Base-by-base conservation (phyloP, 2,329 filamentous ascomycete species). In the Fusarium sp. region DNA sequence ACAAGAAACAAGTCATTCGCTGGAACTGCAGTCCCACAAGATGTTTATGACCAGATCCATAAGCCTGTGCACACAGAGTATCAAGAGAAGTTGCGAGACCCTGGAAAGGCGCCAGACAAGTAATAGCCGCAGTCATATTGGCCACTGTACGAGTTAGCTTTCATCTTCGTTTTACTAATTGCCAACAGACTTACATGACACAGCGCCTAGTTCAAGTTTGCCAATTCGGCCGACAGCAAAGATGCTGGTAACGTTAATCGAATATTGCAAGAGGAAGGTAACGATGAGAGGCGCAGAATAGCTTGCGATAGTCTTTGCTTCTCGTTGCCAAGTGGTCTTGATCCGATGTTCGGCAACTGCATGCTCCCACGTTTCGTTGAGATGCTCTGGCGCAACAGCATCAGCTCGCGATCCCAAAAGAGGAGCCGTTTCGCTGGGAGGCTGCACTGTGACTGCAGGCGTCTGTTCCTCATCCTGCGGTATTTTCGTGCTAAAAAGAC, bases 41-140 rank as follows among this genome's bases (percentile, higher is more conserved):
- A 72, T 94, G 92, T 77, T 92, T 97, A 78, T 92, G 92, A 0
- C 95, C 95, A 1, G 93, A 97, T 4, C 96, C 95, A 77, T 97
- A 98, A 1, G 96, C 95, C 80, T 98, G 95, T 0, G 95, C 89
- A 79, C 95, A 98, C 4, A 98, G 88, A 0, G 95, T 98, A 80
- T 98, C 95, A 40, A 98, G 84, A 69, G 91, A 93, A 7, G 95
- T 98, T 2, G 94, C 91, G 16, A 98, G 85, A n/a, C 94, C 92
- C 76, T 94, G 92, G 76, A 93, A 92, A 18, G 93, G 89, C 1
- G 91, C 91, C 74, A 92, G 91, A 62, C 91, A 93, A 16, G 88
- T 92, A 72, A 96, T 94, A 69, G 90, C 93, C 29, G 91, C 91
- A 3, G 91, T 93, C 92, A 95, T 95, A 74, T 90, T 90, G 66